Evolutionary conservation across 352 stramenopile species (phyloP).

Genomic region (Phytopythium oedochilum): DNA sequence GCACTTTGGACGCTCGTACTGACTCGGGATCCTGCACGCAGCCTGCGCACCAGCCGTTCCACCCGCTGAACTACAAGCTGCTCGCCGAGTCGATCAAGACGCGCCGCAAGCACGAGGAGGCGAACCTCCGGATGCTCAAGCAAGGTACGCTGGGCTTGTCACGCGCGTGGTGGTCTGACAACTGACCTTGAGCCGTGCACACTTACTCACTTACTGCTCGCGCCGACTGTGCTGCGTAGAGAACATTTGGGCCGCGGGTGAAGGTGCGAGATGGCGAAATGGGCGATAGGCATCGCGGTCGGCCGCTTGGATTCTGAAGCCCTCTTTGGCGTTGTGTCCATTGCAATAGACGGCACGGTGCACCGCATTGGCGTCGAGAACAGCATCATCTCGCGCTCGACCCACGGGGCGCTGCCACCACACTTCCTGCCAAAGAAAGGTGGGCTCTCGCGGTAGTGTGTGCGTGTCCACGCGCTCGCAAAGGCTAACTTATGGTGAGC

Average conservation of each 20-base stretch:
- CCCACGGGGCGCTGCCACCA: constrained; percentile 36
- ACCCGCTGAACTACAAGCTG: constrained; percentile 81
- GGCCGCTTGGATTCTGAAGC: no score
- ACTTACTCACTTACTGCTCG: no score
- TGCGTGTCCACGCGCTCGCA: background rate
- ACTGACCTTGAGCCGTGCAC: background rate
- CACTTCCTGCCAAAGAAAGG: constrained; percentile 61
- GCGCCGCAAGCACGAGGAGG: constrained; percentile 74
- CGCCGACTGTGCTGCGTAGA: no score
- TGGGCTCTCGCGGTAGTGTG: no score
- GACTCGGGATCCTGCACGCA: background rate
- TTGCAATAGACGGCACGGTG: constrained; percentile 60
- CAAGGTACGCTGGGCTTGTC: constrained; percentile 53
- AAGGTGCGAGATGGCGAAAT: constrained; percentile 11
- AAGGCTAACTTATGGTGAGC: background rate
- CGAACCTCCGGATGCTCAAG: constrained; percentile 83
- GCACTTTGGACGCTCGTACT: no score
- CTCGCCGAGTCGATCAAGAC: constrained; percentile 76
- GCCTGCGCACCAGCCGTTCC: constrained; percentile 80
- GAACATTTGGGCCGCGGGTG: constrained; percentile 80
- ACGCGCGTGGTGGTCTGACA: background rate
- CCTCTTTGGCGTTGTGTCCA: background rate
- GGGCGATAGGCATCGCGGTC: background rate
- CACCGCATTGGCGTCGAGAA: constrained; percentile 81
- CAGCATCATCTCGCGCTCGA: constrained; percentile 68